phyloP scores from a whole-genome alignment of 192 early-diverging fungal species.

The Phlyctochytrium arcticum region DNA sequence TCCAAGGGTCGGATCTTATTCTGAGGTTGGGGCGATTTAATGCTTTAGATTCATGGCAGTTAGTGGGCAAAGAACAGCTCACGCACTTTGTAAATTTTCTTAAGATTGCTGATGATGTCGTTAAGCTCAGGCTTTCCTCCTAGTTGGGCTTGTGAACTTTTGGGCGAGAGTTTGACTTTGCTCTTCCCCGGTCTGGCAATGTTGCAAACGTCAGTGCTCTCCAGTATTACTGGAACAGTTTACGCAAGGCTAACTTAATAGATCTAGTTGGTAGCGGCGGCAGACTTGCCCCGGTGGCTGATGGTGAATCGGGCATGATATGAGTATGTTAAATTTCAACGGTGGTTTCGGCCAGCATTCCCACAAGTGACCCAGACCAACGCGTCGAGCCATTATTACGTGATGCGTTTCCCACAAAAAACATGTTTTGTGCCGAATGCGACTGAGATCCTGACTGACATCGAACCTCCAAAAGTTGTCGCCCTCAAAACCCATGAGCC shows the following conservation, averaged over 20 bases:
- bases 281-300: not conserved
- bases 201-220: not conserved
- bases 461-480: too few relatives aligned
- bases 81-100: conserved; percentile 13
- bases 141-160: not conserved
- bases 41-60: not conserved
- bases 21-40: not conserved
- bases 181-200: not conserved
- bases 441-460: too few relatives aligned
- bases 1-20: conserved; percentile 21
- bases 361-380: too few relatives aligned
- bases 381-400: too few relatives aligned
- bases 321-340: too few relatives aligned
- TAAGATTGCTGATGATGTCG: conserved; percentile 14
- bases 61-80: not conserved
- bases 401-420: too few relatives aligned
- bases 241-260: not conserved
- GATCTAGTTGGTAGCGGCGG: not conserved
- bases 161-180: conserved; percentile 3
- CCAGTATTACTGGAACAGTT: not conserved
- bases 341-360: too few relatives aligned
- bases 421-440: too few relatives aligned
- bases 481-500: too few relatives aligned
- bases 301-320: not conserved
- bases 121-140: not conserved